phyloP scores from a whole-genome alignment of 306 rosid species.

The Cucurbita moschata region DNA sequence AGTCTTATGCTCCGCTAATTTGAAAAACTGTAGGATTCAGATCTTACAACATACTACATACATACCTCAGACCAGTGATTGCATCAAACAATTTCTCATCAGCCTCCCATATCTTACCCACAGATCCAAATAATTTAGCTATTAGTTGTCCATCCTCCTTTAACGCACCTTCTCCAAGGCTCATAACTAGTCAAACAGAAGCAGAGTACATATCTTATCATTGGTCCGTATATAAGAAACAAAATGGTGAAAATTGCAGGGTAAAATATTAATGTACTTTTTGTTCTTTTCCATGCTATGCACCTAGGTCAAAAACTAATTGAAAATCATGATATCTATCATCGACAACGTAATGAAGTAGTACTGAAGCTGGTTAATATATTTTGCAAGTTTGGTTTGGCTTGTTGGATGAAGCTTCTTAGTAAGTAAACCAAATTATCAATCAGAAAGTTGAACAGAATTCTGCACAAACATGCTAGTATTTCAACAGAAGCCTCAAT shows the following conservation, averaged over 20 bases:
- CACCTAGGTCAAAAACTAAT: background rate
- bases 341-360: background rate
- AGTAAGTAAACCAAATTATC: background rate
- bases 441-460: background rate
- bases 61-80: slow-evolving; percentile 82
- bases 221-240: background rate
- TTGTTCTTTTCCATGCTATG: background rate
- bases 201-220: background rate
- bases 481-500: background rate
- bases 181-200: slow-evolving; percentile 50
- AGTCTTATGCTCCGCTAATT: background rate
- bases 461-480: background rate
- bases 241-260: background rate
- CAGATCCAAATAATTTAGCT: slow-evolving; percentile 61
- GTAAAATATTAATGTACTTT: background rate
- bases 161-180: slow-evolving; percentile 69
- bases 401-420: background rate
- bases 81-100: slow-evolving; percentile 87
- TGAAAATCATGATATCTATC: background rate
- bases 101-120: slow-evolving; percentile 80
- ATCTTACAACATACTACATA: background rate
- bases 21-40: background rate
- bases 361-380: background rate
- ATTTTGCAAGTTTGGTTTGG: background rate
- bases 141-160: slow-evolving; percentile 67